Base-by-base conservation (phyloP, 768 basidiomycete species). In the Agaricus blazei region DNA sequence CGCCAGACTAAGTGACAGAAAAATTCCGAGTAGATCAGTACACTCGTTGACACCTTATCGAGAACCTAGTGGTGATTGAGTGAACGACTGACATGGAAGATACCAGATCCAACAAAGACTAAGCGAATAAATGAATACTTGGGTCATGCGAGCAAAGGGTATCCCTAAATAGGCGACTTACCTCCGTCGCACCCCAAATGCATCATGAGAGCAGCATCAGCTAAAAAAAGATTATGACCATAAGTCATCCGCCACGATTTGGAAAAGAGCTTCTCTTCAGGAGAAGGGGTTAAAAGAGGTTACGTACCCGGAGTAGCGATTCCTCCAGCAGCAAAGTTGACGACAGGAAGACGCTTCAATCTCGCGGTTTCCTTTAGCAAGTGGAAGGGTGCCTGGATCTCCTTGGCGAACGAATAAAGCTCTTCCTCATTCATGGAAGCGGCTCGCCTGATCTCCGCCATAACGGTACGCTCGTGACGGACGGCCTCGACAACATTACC, bases 151-250 rank as follows among this genome's bases (percentile, higher is more conserved):
- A 55, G 59, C 31, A 40, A 51, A 49, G 42, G 14, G 34, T 28
- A 48, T 42, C 51, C 28, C 8, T 48, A 23, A 51, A 51, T 57
- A 52, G 49, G 2, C 3, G 42, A 69, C 85, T 59, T 65, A 94
- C 94, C 89, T 76, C 95, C 93, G 66, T 96, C 96, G 69, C 93
- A 93, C 36, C 96, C 93, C 36, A 98, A 82, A 66, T 96, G 93
- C 95, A 98, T 98, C 96, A 98, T 97, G 59, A 98, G 71, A 3
- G 97, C 97, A 14, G 96, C 96, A 70, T 99, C 96, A 61, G 91
- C 93, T 84, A 70, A 27, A 62, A 53, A 29, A 48, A 55, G 58
- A 58, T 19, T 19, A 19, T 19, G 19, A 23, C 43, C 14, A 34
- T 41, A 14, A 54, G 48, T 36, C 58, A 60, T 8, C n/a, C 23